Percentiles rank a stretch among this genome's conserved stretches.
These are phyloP conservation scores for Didymella segeticola DNA, from an alignment of 2,329 filamentous ascomycete species.

Conservation along the genomic window DNA sequence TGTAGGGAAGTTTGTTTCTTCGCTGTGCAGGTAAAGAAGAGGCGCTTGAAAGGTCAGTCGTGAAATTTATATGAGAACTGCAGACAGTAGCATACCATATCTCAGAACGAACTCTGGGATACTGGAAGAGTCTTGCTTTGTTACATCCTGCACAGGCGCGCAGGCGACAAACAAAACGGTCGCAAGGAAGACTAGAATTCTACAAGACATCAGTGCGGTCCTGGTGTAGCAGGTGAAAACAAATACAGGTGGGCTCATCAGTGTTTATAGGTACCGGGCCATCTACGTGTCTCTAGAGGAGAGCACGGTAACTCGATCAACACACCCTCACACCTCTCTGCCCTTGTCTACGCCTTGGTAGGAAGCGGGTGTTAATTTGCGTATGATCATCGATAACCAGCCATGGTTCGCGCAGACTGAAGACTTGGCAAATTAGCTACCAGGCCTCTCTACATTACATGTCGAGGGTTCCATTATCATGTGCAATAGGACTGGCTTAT, in stretches of 20 bases:
- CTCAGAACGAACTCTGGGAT: slow-evolving; percentile 49
- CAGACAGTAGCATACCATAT: slow-evolving; percentile 40
- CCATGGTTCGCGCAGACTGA: slow-evolving; percentile 1
- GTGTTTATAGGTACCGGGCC: not conserved
- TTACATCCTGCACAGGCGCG: slow-evolving; percentile 25
- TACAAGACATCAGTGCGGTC: not conserved
- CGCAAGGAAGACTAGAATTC: not conserved
- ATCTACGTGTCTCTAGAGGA: not conserved
- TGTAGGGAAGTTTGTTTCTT: slow-evolving; percentile 53
- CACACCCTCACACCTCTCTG: not conserved
- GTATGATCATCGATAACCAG: not conserved
- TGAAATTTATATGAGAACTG: not conserved
- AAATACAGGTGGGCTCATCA: not conserved
- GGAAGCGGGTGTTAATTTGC: not conserved
- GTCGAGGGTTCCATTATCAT: not conserved
- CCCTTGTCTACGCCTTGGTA: not conserved
- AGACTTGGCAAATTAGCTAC: not conserved
- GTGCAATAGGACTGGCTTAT: slow-evolving; percentile 3
- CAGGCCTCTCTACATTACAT: not conserved
- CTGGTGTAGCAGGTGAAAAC: not conserved
- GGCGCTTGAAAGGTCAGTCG: slow-evolving; percentile 46
- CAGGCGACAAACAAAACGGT: slow-evolving; percentile 10
- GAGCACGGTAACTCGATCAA: not conserved
- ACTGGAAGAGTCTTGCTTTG: slow-evolving; percentile 29
- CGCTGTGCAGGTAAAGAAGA: slow-evolving; percentile 53